phyloP scores from a whole-genome alignment of 306 rosid genomes.

The Abrus pulchellus region DNA sequence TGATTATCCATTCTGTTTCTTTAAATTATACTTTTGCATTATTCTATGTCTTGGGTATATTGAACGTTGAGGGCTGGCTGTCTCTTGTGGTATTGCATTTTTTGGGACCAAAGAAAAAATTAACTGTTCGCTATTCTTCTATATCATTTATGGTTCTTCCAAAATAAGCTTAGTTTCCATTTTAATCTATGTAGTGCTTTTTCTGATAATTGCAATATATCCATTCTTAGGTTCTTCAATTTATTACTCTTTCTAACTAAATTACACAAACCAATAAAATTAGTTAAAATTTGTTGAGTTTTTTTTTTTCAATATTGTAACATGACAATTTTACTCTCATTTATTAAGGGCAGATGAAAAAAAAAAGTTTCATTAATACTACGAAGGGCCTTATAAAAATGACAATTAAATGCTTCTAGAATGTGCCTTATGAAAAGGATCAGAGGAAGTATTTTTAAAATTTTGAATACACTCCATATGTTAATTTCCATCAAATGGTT shows the following conservation, averaged over 20 bases:
- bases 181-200: conserved; percentile 1
- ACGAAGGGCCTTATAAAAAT: too few species aligned
- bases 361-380: too few species aligned
- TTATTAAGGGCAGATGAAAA: too few species aligned
- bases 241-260: neutral
- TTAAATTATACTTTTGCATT: conserved; percentile 21
- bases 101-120: conserved; percentile 25
- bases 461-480: conserved; percentile 5
- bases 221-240: conserved; percentile 7
- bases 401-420: too few species aligned
- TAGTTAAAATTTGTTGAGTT: too few species aligned
- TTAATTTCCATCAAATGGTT: neutral
- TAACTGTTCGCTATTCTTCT: neutral
- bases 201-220: neutral
- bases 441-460: neutral
- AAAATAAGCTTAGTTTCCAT: conserved; percentile 3
- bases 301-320: too few species aligned
- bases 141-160: conserved; percentile 34
- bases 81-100: conserved; percentile 23
- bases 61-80: conserved; percentile 16
- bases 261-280: too few species aligned
- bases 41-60: neutral
- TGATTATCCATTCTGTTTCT: conserved; percentile 26
- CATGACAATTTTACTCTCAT: too few species aligned
- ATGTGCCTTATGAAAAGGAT: too few species aligned